phyloP scores from a whole-genome alignment of 495 filamentous ascomycete genomes.

The Letharia columbiana region DNA sequence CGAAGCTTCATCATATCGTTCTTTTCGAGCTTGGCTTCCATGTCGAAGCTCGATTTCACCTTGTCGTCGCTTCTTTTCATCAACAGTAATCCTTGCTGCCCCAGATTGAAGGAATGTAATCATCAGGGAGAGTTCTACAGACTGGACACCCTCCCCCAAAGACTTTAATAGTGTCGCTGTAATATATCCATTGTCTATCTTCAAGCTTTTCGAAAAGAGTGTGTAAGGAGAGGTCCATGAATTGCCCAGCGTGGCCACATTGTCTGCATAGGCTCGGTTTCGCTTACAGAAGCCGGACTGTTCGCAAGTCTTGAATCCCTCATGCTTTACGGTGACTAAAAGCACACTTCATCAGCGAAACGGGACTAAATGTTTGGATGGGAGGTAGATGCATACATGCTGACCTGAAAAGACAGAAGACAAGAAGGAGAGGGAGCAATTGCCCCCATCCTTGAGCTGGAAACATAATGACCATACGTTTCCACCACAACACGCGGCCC shows the following conservation, averaged over 20 bases:
- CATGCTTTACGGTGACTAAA: conserved; percentile 78
- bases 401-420: conserved; percentile 39
- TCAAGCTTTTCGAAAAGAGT: conserved; percentile 59
- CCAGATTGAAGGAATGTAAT: conserved; percentile 86
- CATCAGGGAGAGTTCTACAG: conserved; percentile 69
- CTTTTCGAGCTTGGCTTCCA: conserved; percentile 74
- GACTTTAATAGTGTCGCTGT: conserved; percentile 72
- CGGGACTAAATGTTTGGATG: background rate
- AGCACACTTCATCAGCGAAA: conserved; percentile 9
- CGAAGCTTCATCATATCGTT: conserved; percentile 85
- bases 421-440: conserved; percentile 39
- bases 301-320: conserved; percentile 90
- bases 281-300: conserved; percentile 96
- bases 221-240: conserved; percentile 77
- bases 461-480: background rate
- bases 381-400: conserved; percentile 36
- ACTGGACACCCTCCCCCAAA: conserved; percentile 49
- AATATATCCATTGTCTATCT: conserved; percentile 70
- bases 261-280: conserved; percentile 82
- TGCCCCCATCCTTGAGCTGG: conserved; percentile 47
- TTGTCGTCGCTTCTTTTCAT: conserved; percentile 82
- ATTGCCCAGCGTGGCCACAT: conserved; percentile 50
- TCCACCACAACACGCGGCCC: background rate
- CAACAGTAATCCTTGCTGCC: conserved; percentile 73
- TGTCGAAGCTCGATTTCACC: conserved; percentile 83